Evolutionary conservation across 306 rosid species (phyloP), one percentile per base, ranked within the genome.

Genomic region (Pachyrhizus erosus): DNA sequence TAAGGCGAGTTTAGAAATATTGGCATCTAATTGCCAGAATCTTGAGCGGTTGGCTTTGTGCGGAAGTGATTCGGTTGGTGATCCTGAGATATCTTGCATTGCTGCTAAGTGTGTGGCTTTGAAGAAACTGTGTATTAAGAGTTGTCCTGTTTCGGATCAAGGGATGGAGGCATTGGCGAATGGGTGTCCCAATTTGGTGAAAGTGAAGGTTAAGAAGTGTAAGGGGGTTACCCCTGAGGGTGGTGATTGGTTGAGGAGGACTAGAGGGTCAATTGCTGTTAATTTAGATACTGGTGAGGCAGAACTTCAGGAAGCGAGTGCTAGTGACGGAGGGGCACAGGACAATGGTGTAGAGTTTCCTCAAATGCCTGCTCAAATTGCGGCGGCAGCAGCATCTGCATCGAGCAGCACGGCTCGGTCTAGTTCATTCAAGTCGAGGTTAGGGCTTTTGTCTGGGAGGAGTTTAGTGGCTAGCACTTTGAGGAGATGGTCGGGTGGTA

Each of bases 151-250:
- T 18, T 89, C 98, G 23, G 89, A 96, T 81, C 84, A 74, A 5
- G 97, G 94, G 42, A 86, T 96, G 83, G 93, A 96, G 82, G 98
- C 98, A 0, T 77, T 96, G 71, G 99, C 95, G 0, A 73, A 61
- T 40, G 99, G 99, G 21, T 96, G 98, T 77, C 99, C 99, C 0
- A 96, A 94, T 87, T 91, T 96, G 92, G 98, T 96, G 86, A 96
- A 96, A 80, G 94, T 96, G 82, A 96, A 96, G 91, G 92, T 96
- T 26, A 96, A 93, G 90, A 96, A 96, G 84, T 96, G 99, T 62
- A 92, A 94, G 29, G 87, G 86, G 52, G 99, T 96, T 20, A 96
- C 99, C 0, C 58, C 84, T 0, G 92, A 94, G 27, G 98, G 98
- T 45, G 99, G 94, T 0, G 98, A 92, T 74, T 90, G 87, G 85